These are phyloP conservation scores for Rubus parviflorus DNA, from an alignment of 306 rosid genomes.

Conservation along the genomic window DNA sequence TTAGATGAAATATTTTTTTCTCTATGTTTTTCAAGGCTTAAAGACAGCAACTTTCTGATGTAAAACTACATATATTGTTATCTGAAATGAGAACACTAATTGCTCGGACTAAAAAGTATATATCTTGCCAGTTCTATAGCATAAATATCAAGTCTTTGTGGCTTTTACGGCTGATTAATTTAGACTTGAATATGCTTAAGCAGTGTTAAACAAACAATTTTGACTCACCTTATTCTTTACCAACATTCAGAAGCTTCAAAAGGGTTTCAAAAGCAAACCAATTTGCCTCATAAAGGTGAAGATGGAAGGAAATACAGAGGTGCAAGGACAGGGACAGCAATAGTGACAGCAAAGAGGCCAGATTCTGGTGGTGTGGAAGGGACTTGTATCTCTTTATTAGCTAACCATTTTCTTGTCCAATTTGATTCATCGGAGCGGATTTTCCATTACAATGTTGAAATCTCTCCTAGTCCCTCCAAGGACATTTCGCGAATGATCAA, in stretches of 20 bases:
- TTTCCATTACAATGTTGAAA: slow-evolving; percentile 93
- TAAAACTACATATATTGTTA: background rate
- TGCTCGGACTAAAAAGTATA: background rate
- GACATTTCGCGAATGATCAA: slow-evolving; percentile 77
- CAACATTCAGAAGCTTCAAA: slow-evolving; percentile 40
- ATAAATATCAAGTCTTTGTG: background rate
- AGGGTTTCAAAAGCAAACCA: slow-evolving; percentile 47
- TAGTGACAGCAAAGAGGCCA: slow-evolving; percentile 82
- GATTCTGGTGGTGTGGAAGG: slow-evolving; percentile 98
- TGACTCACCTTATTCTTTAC: slow-evolving; percentile 34
- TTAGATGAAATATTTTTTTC: background rate
- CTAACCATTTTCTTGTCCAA: slow-evolving; percentile 85
- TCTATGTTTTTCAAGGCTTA: background rate
- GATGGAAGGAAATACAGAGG: slow-evolving; percentile 45
- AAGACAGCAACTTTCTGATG: slow-evolving; percentile 3
- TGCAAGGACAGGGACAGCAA: slow-evolving; percentile 48
- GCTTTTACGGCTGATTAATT: background rate
- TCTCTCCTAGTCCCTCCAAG: slow-evolving; percentile 86
- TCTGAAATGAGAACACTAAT: background rate
- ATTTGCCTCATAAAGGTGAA: slow-evolving; percentile 42
- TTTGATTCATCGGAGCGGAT: slow-evolving; percentile 69
- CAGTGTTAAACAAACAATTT: background rate
- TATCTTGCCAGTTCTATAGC: background rate
- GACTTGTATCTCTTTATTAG: slow-evolving; percentile 67
- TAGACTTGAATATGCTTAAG: slow-evolving; percentile 2